phyloP scores from a whole-genome alignment of 2,329 filamentous ascomycete species.

The Colletotrichum sp. region DNA sequence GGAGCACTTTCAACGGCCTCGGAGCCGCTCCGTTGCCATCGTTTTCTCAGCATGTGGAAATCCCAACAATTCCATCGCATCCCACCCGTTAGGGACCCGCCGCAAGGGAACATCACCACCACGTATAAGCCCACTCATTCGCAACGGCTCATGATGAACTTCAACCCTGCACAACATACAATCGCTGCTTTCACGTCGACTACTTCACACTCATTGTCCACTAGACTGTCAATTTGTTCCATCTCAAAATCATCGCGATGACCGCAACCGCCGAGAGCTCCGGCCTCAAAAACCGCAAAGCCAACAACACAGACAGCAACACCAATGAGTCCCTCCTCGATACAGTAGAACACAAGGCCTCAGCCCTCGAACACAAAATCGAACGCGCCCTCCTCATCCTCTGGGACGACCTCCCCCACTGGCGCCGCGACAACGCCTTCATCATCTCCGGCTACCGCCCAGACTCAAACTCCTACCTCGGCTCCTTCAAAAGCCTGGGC shows the following conservation, averaged over 20 bases:
- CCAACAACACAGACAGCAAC: not conserved
- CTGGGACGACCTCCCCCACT: constrained; percentile 63
- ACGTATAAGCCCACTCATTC: not conserved
- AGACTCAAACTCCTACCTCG: constrained; percentile 51
- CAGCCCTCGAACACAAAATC: constrained; percentile 40
- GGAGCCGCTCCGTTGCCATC: not conserved
- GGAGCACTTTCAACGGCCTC: not conserved
- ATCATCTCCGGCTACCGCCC: constrained; percentile 60
- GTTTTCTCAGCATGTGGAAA: not conserved
- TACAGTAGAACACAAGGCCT: constrained; percentile 27
- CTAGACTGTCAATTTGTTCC: not conserved
- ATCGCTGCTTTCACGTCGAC: not conserved
- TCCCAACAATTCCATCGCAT: constrained; percentile 1
- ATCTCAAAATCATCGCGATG: not conserved
- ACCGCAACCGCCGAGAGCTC: not conserved
- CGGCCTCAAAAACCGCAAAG: not conserved
- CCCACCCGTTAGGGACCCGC: not conserved
- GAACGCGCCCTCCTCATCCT: constrained; percentile 49
- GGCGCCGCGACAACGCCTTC: constrained; percentile 65
- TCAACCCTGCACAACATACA: not conserved
- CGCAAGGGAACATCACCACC: not conserved
- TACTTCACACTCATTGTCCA: not conserved
- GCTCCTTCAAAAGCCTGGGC: constrained; percentile 52
- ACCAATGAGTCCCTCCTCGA: constrained; percentile 20
- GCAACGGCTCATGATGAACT: not conserved